Percentiles rank a stretch among this genome's conserved stretches.
phyloP scores from a whole-genome alignment of 371 early-diverging fungal species.

The Syncephalis plumigaleata region DNA sequence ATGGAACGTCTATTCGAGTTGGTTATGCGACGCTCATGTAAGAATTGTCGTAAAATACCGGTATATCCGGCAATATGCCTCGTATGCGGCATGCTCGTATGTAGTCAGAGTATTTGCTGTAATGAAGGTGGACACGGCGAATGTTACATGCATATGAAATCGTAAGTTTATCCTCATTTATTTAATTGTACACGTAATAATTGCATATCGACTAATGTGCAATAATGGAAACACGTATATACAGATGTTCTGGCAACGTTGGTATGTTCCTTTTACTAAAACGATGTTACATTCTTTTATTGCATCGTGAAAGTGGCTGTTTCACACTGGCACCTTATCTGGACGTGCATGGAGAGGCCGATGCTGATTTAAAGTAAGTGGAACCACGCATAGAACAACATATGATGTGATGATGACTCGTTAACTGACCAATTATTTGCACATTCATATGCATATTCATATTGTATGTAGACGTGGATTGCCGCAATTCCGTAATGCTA shows the following conservation, averaged over 20 bases:
- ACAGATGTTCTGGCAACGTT: constrained; percentile 73
- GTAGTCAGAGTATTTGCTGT: constrained; percentile 85
- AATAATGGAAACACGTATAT: no score
- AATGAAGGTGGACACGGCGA: constrained; percentile 51
- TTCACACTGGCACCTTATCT: constrained; percentile 84
- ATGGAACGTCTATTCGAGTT: constrained; percentile 74
- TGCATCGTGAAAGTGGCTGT: constrained; percentile 73
- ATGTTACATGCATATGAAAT: constrained; percentile 70
- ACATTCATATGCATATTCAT: no score
- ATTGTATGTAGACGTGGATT: constrained; percentile 41
- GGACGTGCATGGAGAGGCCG: constrained; percentile 89
- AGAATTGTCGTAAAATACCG: constrained; percentile 67
- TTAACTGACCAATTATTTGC: neutral
- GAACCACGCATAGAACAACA: neutral
- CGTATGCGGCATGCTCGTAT: constrained; percentile 83
- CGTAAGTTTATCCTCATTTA: no score
- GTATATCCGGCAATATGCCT: constrained; percentile 82
- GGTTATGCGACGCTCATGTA: constrained; percentile 55
- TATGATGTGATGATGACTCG: neutral
- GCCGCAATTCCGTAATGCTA: constrained; percentile 64
- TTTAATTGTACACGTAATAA: no score
- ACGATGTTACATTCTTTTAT: constrained; percentile 55
- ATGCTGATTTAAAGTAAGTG: constrained; percentile 55
- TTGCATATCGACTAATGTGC: neutral
- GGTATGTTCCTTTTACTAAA: constrained; percentile 78